Base-by-base conservation (phyloP, 495 filamentous ascomycete genomes). In the Astrocystis sublimbata region DNA sequence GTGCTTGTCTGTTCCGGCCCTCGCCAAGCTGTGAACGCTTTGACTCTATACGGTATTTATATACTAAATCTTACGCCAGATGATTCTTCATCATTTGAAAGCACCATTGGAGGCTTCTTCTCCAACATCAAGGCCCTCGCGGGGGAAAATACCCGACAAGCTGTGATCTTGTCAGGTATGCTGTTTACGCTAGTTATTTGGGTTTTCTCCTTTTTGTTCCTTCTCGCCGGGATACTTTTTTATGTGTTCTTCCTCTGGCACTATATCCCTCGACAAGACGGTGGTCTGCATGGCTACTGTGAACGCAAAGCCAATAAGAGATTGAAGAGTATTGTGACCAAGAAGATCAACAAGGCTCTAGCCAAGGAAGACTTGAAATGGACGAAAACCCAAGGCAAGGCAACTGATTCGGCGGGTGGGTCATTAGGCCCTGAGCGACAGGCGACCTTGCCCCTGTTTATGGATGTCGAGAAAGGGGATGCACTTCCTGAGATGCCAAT, bases 201-300 rank as follows among this genome's bases (percentile, higher is more conserved):
- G 93, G 78, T 93, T 9, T 82, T 98, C 61, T 87, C 89, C 0
- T 83, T 89, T 12, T 68, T 97, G 41, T 89, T 87, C 31, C 80
- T 98, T 45, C 69, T 90, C 6, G 65, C 91, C 8, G 91, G 91
- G 0, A 75, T 85, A 42, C 61, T 93, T 1, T 84, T 96, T 41
- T 98, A 96, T 73, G 72, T 96, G 28, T 81, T 88, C 61, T 98
- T 94, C 78, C 81, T 98, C 3, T 97, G 90, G 83, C 89, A 92
- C 73, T 89, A 92, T 65, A 96, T 98, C 60, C 91, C 91, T 4
- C 79, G 79, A 10, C 76, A 81, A 26, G 91, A 96, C 70, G 89
- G 89, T n/a, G 85, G 87, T 1, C 80, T 98, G 21, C 83, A 84
- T 12, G 86, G 86, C 13, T 98, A 96, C 76, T 97, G 93, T 71